These are phyloP conservation scores for Citrullus colocynthis DNA, from an alignment of 306 rosid species.

Conservation along the genomic window DNA sequence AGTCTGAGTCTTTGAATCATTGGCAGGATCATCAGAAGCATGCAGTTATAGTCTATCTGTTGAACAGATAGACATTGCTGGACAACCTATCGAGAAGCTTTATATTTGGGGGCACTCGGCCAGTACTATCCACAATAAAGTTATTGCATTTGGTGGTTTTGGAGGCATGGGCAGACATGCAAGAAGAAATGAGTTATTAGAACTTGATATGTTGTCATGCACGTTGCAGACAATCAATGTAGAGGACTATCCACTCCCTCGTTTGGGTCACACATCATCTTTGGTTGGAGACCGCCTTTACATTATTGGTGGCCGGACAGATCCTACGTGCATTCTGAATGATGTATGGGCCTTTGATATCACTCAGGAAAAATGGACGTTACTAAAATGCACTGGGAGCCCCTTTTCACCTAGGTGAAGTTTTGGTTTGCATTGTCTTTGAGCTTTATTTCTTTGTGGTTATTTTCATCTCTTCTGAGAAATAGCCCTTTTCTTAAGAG, in stretches of 20 bases:
- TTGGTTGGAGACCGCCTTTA: conserved; percentile 50
- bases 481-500: background rate
- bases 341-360: conserved; percentile 60
- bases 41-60: conserved; percentile 32
- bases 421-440: background rate
- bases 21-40: conserved; percentile 59
- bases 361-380: conserved; percentile 43
- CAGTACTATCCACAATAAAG: conserved; percentile 16
- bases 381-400: conserved; percentile 36
- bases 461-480: background rate
- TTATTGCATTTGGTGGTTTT: conserved; percentile 77
- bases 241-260: conserved; percentile 40
- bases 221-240: conserved; percentile 24
- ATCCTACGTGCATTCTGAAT: conserved; percentile 60
- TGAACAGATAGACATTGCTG: conserved; percentile 36
- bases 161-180: conserved; percentile 91
- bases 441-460: background rate
- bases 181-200: conserved; percentile 48
- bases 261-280: conserved; percentile 67
- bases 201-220: conserved; percentile 45
- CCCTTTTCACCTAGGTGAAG: conserved; percentile 65
- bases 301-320: conserved; percentile 80
- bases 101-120: conserved; percentile 88
- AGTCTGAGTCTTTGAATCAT: conserved; percentile 83
- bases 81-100: conserved; percentile 57